Base-by-base conservation (phyloP, 2,329 filamentous ascomycete species). In the Hymenoscyphus scutula region DNA sequence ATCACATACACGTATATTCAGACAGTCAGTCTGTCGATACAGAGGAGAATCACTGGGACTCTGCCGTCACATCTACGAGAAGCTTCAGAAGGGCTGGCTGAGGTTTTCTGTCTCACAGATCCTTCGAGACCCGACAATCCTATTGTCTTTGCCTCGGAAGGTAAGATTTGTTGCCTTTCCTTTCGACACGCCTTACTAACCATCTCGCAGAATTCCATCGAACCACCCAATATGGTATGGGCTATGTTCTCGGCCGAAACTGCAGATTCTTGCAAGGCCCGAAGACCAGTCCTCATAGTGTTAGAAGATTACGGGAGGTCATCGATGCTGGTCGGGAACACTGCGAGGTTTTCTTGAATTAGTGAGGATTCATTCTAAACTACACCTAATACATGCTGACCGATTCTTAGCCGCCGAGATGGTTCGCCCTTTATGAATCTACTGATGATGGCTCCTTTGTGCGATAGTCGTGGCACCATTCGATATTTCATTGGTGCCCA, bases 211-310 rank as follows among this genome's bases (percentile, higher is more conserved):
- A 90, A 74, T 92, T 91, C 68, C 84, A 90, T 68, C 81, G 84
- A 56, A 90, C 88, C 4, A 92, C 89, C 0, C 88, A 92, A 67
- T 92, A 92, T 70, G 88, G 88, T 3, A 85, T 89, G 76, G 82
- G 81, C 61, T 91, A 92, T 71, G 84, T 87, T 2, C 83, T 93
- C 19, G 90, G 90, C 0, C 84, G 88, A 34, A 93, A 93, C 66
- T 92, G 90, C 69, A 85, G 90, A 7, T 92, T 93, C 69, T 81
- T 93, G 1, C 90, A 92, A 73, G 90, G 90, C 0, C 89, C 89
- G 0, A 84, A 83, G 69, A 92, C 89, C 5, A 89, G 88, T 66
- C 79, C 79, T 0, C 81, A 82, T 64, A 89, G 86, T 58, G 79
- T 89, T 0, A 76, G 79, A 60, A 80, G 90, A 59, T 78, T 93